Evolutionary conservation across 768 basidiomycete genomes (phyloP).

Genomic region (Inosperma sp.): DNA sequence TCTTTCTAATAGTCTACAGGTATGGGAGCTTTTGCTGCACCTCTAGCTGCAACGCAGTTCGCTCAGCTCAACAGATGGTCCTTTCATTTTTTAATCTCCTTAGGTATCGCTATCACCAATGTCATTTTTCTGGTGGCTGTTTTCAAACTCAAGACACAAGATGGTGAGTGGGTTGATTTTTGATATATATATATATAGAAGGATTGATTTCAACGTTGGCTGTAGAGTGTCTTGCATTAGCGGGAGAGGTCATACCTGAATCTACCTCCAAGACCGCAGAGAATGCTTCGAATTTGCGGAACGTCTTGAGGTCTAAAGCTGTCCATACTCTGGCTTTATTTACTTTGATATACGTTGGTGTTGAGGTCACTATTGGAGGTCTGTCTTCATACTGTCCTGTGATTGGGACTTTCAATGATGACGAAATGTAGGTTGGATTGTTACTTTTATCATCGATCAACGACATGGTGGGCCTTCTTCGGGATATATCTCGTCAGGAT

Average conservation of each 20-base stretch:
- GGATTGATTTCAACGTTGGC: not conserved
- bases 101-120: conserved; percentile 62
- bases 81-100: conserved; percentile 68
- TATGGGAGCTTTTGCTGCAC: conserved; percentile 60
- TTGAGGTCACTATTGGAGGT: conserved; percentile 59
- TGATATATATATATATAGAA: not conserved
- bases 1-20: conserved; percentile 34
- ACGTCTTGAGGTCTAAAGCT: conserved; percentile 47
- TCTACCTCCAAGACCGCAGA: conserved; percentile 31
- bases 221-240: conserved; percentile 49
- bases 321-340: conserved; percentile 65
- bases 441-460: conserved; percentile 47
- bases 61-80: conserved; percentile 63
- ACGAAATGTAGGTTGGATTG: conserved; percentile 67
- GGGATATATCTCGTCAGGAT: conserved; percentile 53
- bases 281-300: conserved; percentile 38
- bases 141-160: conserved; percentile 67
- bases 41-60: conserved; percentile 81
- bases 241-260: conserved; percentile 45
- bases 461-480: conserved; percentile 36
- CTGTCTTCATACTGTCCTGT: conserved; percentile 12
- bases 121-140: conserved; percentile 46
- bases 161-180: conserved; percentile 46
- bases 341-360: conserved; percentile 62
- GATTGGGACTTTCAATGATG: not conserved